Conservation (phyloP, 2,329 filamentous ascomycete species). For the Bipolaris victoriae region DNA sequence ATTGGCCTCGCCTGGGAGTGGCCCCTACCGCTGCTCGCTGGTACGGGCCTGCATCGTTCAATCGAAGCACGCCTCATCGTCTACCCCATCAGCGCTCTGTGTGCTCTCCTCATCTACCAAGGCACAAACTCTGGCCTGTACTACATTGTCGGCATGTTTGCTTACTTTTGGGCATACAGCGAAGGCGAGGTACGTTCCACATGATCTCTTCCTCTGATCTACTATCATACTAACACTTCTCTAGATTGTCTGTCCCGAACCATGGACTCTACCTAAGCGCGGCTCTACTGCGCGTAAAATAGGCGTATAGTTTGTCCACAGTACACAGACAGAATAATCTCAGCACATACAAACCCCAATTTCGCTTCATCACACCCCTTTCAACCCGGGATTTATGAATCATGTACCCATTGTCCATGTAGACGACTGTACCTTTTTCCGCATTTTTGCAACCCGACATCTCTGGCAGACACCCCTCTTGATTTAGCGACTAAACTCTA, state of each 20-base stretch:
- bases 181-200: conserved; percentile 83
- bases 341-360: background rate
- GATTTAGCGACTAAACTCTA: conserved; percentile 11
- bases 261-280: conserved; percentile 59
- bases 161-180: conserved; percentile 97
- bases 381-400: background rate
- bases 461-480: conserved; percentile 8
- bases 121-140: conserved; percentile 91
- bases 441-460: background rate
- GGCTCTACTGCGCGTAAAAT: conserved; percentile 35
- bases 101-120: conserved; percentile 83
- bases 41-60: conserved; percentile 79
- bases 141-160: conserved; percentile 81
- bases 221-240: conserved; percentile 18
- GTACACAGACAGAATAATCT: background rate
- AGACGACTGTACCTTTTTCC: conserved; percentile 4
- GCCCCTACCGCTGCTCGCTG: conserved; percentile 78
- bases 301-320: conserved; percentile 19
- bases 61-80: conserved; percentile 85
- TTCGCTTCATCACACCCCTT: conserved; percentile 8
- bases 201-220: background rate
- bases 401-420: conserved; percentile 9
- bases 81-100: conserved; percentile 77
- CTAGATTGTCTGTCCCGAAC: conserved; percentile 57
- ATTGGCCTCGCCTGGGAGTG: conserved; percentile 86